Base-by-base conservation (phyloP, 75 land plant species). In the Ceratopteris richardii region DNA sequence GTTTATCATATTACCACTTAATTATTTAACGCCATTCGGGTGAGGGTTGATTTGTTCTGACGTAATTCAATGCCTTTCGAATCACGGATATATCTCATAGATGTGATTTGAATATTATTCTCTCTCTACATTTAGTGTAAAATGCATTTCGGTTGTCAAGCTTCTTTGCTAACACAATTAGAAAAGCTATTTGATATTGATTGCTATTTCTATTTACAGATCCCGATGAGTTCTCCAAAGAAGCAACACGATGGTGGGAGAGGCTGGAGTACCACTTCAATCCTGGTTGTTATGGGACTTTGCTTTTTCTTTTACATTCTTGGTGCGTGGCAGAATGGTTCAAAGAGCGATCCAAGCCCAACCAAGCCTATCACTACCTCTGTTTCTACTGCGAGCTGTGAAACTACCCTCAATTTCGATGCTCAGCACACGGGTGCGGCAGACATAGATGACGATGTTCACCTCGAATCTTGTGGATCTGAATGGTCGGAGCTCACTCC, bases 281-380 rank as follows among this genome's bases (percentile, higher is more conserved):
- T 84, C 4, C 28, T 80, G 40, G 75, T 40, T 9, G 77, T 79
- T 1, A 70, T 59, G 33, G 89, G 76, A 29, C 84, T 91, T 28
- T 91, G 97, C 53, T 43, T 73, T 27, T 44, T 82, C 42, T 91
- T 67, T 70, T 91, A 91, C 64, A 26, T 88, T n/a, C 68, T 91
- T 29, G 97, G 89, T 5, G 78, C 84, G 17, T 91, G 93, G 94
- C 89, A 88, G 56, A 76, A 56, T 61, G 21, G 73, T 28, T 9
- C 59, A 52, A 23, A 23, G 3, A 23, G 24, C 7, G 3, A 24
- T 23, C 9, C 3, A 3, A 4, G 6, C 1, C 27, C 2, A 52
- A 2, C 13, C 25, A 2, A 22, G 25, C 28, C 18, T 19, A 23
- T 14, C 16, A 46, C 12, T 14, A n/a, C 2, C 4, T 14, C 50